Evolutionary conservation across 306 rosid genomes (phyloP).

Genomic region (Clitoria ternatea): DNA sequence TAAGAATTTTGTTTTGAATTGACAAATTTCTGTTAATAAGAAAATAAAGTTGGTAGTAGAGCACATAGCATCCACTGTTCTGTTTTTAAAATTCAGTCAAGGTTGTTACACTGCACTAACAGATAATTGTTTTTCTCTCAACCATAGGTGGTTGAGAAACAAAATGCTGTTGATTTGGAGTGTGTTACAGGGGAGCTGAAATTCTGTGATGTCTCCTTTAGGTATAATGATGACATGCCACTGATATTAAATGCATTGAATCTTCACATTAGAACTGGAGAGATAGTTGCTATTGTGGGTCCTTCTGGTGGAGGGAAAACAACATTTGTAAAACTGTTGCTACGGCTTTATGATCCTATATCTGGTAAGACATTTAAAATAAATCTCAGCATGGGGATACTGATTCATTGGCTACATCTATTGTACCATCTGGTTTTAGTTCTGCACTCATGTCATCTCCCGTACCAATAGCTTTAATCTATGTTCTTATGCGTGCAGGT

Average conservation of each 20-base stretch:
- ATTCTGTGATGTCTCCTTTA: conserved; percentile 67
- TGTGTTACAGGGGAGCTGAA: conserved; percentile 61
- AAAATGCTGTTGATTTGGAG: conserved; percentile 59
- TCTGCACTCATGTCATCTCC: not conserved
- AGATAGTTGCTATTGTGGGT: conserved; percentile 85
- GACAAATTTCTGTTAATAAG: not conserved
- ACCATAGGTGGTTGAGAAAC: conserved; percentile 62
- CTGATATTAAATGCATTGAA: conserved; percentile 59
- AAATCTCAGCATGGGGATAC: not conserved
- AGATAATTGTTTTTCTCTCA: conserved; percentile 20
- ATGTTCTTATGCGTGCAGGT: conserved; percentile 47
- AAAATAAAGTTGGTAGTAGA: not conserved
- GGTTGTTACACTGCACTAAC: conserved; percentile 13
- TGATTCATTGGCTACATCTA: not conserved
- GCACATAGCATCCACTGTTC: not conserved
- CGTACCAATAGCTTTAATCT: not conserved
- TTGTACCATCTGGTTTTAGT: not conserved
- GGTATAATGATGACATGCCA: conserved; percentile 52
- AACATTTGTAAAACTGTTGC: conserved; percentile 69
- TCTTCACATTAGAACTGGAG: conserved; percentile 75
- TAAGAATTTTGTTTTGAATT: conserved; percentile 3
- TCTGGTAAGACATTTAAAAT: conserved; percentile 51
- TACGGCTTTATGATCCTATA: conserved; percentile 82
- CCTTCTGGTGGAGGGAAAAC: conserved; percentile 98
- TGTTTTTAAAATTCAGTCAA: not conserved